Base-by-base conservation (phyloP, 176 grass and related monocot genomes). In the Lolium perenne region DNA sequence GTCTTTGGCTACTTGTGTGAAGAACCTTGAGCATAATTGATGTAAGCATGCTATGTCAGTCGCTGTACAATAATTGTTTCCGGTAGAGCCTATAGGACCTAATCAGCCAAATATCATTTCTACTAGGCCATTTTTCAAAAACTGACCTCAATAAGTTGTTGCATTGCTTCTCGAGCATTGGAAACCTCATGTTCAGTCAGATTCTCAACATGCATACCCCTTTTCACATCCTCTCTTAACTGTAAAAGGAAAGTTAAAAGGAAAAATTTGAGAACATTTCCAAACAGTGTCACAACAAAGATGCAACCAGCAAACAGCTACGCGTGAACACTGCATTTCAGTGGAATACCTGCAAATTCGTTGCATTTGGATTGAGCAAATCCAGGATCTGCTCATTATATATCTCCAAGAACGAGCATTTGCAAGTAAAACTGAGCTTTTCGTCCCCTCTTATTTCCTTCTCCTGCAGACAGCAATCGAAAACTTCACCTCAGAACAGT, bases 381-480 rank as follows among this genome's bases (percentile, higher is more conserved):
- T 98, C 97, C 48, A 95, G 77, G 82, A 95, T 98, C 20, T 95
- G 93, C 54, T 98, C 97, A 70, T 98, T 98, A 59, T 98, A 98
- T 61, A 98, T 98, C 90, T 98, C 97, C 84, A 98, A 43, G 62
- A 98, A 98, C 23, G 97, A 98, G 78, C 97, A 98, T 89, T 91
- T 95, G 84, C 97, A 98, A 47, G 94, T 94, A 82, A 98, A 98
- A 61, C 81, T 89, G 76, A 98, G 79, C 71, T 98, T 98, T 83
- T 95, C 95, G 15, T 95, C 93, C 92, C 87, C 88, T 60, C 91
- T 89, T 71, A 84, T 85, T 76, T 98, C 95, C 70, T 92, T 98
- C 82, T 98, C 95, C 95, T 95, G 90, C 83, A 90, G 75, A 77
- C 26, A 86, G 25, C 47, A 81, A 80, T 78, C 14, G 40, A 26